phyloP scores from a whole-genome alignment of 257 asterid genomes.

The Linderniella brevidens region DNA sequence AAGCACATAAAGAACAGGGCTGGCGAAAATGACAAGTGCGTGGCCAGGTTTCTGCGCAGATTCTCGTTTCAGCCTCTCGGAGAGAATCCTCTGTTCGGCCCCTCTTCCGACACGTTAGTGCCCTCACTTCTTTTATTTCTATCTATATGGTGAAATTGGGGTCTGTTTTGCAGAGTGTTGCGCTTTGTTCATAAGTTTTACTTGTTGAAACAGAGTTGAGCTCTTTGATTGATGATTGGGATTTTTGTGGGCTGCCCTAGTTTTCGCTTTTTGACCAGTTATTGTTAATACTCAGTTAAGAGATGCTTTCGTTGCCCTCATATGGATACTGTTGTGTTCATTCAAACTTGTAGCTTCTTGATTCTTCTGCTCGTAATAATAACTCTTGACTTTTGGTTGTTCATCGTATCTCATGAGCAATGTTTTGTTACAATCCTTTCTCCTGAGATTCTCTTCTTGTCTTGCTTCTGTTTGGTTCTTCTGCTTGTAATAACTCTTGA shows the following conservation, averaged over 20 bases:
- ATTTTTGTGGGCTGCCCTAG: too few relatives aligned
- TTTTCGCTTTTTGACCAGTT: too few relatives aligned
- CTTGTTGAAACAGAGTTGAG: background rate
- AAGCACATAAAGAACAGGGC: slow-evolving; percentile 17
- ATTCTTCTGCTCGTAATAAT: background rate
- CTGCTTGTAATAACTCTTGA: background rate
- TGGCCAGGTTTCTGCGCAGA: slow-evolving; percentile 56
- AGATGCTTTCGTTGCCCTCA: too few relatives aligned
- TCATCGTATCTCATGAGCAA: too few relatives aligned
- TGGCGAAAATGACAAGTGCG: slow-evolving; percentile 22
- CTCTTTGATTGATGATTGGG: too few relatives aligned
- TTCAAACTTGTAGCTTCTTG: too few relatives aligned
- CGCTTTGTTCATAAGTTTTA: background rate
- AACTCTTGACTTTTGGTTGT: background rate
- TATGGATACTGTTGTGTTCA: too few relatives aligned
- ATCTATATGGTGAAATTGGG: background rate
- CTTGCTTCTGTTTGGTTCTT: background rate
- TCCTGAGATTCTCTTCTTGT: background rate
- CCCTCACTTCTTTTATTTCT: background rate
- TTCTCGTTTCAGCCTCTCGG: slow-evolving; percentile 67
- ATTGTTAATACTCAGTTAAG: too few relatives aligned
- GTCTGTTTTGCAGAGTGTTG: slow-evolving; percentile 3
- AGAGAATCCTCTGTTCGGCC: slow-evolving; percentile 80
- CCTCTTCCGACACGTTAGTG: slow-evolving; percentile 76
- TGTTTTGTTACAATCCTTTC: too few relatives aligned